Conservation (phyloP, 1,284 basidiomycete species). For the Apiotrichum sp. region DNA sequence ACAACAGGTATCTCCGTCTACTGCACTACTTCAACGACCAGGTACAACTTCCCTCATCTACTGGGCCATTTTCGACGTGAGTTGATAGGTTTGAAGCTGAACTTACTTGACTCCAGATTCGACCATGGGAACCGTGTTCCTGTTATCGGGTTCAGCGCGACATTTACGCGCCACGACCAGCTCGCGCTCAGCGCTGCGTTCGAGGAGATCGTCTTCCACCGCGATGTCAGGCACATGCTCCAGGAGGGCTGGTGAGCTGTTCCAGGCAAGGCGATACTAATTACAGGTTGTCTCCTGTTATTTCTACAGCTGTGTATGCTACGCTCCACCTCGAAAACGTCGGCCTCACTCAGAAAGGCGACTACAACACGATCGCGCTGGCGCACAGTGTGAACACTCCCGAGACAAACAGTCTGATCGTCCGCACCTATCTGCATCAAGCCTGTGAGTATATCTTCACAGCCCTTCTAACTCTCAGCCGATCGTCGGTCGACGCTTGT, state of each 20-base stretch:
- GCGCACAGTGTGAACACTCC: constrained; percentile 72
- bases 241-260: constrained; percentile 71
- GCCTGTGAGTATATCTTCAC: constrained; percentile 53
- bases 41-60: constrained; percentile 24
- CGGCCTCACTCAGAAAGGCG: constrained; percentile 61
- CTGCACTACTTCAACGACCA: constrained; percentile 40
- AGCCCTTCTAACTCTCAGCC: constrained; percentile 37
- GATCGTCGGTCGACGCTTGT: constrained; percentile 77
- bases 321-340: constrained; percentile 65
- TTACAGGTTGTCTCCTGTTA: constrained; percentile 71
- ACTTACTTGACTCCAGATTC: constrained; percentile 3
- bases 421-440: constrained; percentile 73
- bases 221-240: constrained; percentile 90
- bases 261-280: not conserved
- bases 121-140: constrained; percentile 53
- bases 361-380: constrained; percentile 70
- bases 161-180: constrained; percentile 87
- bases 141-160: constrained; percentile 91
- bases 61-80: constrained; percentile 21
- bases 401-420: constrained; percentile 66
- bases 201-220: constrained; percentile 87
- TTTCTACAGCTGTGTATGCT: constrained; percentile 72
- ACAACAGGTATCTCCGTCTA: constrained; percentile 32
- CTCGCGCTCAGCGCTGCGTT: constrained; percentile 83
- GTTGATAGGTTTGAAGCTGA: not conserved